Base-by-base conservation (phyloP, 441 rosid species). In the Biscutella laevigata region DNA sequence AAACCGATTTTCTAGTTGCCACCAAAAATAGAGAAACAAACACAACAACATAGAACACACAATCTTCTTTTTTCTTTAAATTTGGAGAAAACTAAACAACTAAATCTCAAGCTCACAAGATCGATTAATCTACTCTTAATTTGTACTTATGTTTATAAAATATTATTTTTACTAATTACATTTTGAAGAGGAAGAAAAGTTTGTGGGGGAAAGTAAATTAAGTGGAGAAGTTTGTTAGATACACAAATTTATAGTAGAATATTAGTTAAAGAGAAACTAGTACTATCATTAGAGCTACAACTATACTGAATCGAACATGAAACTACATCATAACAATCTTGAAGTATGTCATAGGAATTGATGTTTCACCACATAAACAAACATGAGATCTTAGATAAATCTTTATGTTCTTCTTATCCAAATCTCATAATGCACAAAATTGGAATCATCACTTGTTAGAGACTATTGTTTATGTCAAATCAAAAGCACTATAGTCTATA, bases 391-490 rank as follows among this genome's bases (percentile, higher is more conserved):
- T n/a, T 40, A 7, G 9, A 30, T 45, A n/a, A 53, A n/a, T n/a
- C n/a, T n/a, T n/a, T n/a, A n/a, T n/a, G n/a, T n/a, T 34, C 19
- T 25, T 16, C 59, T 35, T 50, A 57, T 65, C 54, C 69, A 57
- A 27, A 57, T 40, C 40, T 26, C 41, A 34, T 50, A 20, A 36
- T 50, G 48, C 59, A 42, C 5, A 20, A 25, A n/a, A 13, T 36
- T n/a, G 36, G 59, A 50, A 50, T 57, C 40, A 57, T 43, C 59
- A 42, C 34, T 17, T n/a, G n/a, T n/a, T n/a, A 50, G 14, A 50
- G n/a, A 33, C 3, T 49, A n/a, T 22, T 10, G 36, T 12, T 7
- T 1, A 34, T 36, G 48, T 65, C 22, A 36, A n/a, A 28, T 36
- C 59, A n/a, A 51, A 34, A 65, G 49, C 70, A 58, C n/a, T n/a